Conservation (phyloP, 1,284 basidiomycete genomes). For the Moniliophthora roreri region DNA sequence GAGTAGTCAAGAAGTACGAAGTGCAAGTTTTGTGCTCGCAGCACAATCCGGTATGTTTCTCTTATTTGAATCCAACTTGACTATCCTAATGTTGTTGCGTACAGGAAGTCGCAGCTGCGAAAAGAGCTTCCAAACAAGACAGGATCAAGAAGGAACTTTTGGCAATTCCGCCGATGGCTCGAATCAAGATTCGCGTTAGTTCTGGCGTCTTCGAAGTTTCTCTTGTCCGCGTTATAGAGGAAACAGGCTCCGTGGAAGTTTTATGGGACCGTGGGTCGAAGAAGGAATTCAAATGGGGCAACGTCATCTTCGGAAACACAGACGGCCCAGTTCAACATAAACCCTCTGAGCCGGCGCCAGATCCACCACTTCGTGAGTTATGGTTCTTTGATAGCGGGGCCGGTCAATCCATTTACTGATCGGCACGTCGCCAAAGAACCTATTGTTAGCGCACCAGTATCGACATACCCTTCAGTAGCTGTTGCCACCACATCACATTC, state of each 20-base stretch:
- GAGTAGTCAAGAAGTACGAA: slow-evolving; percentile 67
- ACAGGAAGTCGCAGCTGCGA: slow-evolving; percentile 69
- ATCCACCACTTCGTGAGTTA: slow-evolving; percentile 12
- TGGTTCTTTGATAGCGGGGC: slow-evolving; percentile 3
- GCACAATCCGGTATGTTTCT: slow-evolving; percentile 75
- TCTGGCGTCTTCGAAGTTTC: slow-evolving; percentile 82
- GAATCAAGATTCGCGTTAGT: slow-evolving; percentile 79
- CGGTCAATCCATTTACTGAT: slow-evolving; percentile 1
- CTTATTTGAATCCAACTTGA: slow-evolving; percentile 1
- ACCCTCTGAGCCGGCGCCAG: slow-evolving; percentile 48
- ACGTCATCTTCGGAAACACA: slow-evolving; percentile 66
- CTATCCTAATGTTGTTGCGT: slow-evolving; percentile 6
- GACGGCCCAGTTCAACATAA: slow-evolving; percentile 62
- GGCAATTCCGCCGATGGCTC: slow-evolving; percentile 63
- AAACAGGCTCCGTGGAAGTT: slow-evolving; percentile 71
- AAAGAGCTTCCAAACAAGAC: slow-evolving; percentile 68
- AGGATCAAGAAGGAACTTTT: slow-evolving; percentile 66
- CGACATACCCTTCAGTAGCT: slow-evolving; percentile 32
- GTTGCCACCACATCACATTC: slow-evolving; percentile 8
- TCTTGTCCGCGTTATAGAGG: slow-evolving; percentile 67
- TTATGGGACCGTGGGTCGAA: slow-evolving; percentile 71
- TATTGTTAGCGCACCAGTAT: slow-evolving; percentile 26
- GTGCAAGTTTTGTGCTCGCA: slow-evolving; percentile 76
- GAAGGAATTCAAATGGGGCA: slow-evolving; percentile 79
- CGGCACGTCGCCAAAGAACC: slow-evolving; percentile 11